Evolutionary conservation across 345 rosid genomes (phyloP), one percentile per base, ranked within the genome.

Genomic region (Combretum micranthum): DNA sequence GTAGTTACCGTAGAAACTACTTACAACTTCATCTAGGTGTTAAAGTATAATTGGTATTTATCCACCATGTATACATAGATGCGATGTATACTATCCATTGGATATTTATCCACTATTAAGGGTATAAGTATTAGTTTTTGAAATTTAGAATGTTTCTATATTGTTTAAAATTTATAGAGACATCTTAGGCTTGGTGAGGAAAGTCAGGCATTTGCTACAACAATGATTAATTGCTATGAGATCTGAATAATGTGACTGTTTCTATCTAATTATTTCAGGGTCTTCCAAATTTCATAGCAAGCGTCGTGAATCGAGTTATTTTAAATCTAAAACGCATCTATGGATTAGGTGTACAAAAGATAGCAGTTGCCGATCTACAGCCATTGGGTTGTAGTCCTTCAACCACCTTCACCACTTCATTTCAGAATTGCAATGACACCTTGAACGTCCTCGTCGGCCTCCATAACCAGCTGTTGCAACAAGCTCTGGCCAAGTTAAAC

Each of bases 321-420:
- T 17, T 66, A 68, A 75, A 88, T 72, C 20, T 84, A 64, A 75
- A 77, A 53, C 70, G 79, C 5, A 69, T 92, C 42, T 69, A 83
- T 49, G 53, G 52, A 25, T 47, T 80, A 56, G 98, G 96, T 50
- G 81, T 78, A 56, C 72, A 69, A 48, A 92, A 77, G 71, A 55
- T 88, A 23, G 83, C 56, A 0, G 76, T 83, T 15, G 47, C 67
- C 15, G 60, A 75, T 20, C 65, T 92, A 18, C 85, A 69, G 21
- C 98, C 98, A 22, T 57, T 86, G 21, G 96, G 98, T 0, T 92
- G 98, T 69, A 84, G 86, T 44, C 98, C 98, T 21, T 11, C 2
- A 0, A 53, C 48, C 61, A 79, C 96, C 1, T 14, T 13, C 12
- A 13, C 11, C 8, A 54, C 61, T 20, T 66, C 87, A 12, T 84